phyloP scores from a whole-genome alignment of 345 rosid species.

The Lepidium aucheri region DNA sequence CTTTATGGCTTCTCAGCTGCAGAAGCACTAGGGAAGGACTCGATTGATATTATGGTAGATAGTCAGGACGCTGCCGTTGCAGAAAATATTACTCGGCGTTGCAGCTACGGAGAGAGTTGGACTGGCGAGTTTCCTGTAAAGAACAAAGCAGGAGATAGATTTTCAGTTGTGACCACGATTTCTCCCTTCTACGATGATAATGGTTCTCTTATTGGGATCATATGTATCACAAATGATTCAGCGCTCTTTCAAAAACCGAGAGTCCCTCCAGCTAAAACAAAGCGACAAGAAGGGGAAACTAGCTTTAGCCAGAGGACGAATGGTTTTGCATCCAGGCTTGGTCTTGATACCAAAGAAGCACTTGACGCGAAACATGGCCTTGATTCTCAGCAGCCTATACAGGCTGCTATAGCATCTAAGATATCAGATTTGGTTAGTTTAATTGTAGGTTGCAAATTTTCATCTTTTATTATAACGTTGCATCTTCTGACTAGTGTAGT shows the following conservation, averaged over 20 bases:
- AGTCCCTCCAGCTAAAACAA: conserved; percentile 23
- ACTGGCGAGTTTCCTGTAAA: conserved; percentile 82
- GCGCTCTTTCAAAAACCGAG: conserved; percentile 45
- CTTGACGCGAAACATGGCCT: conserved; percentile 55
- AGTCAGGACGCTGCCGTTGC: conserved; percentile 48
- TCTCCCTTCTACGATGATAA: conserved; percentile 79
- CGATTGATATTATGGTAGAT: conserved; percentile 58
- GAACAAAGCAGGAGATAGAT: conserved; percentile 62
- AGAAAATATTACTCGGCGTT: conserved; percentile 41
- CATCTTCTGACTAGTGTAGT: conserved; percentile 26
- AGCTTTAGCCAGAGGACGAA: conserved; percentile 31
- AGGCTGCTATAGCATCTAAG: conserved; percentile 73
- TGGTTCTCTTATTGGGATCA: conserved; percentile 66
- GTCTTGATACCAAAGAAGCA: conserved; percentile 52
- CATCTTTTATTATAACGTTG: neutral
- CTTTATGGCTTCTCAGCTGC: conserved; percentile 74
- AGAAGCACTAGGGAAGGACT: conserved; percentile 73
- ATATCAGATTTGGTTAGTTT: conserved; percentile 78
- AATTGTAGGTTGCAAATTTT: neutral
- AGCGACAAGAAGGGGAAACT: conserved; percentile 42
- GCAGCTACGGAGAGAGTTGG: conserved; percentile 70
- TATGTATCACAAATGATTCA: conserved; percentile 66
- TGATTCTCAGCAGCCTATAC: conserved; percentile 88
- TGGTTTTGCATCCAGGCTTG: conserved; percentile 40
- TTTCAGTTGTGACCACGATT: conserved; percentile 53